These are phyloP conservation scores for Vachellia collinsii DNA, from an alignment of 306 rosid genomes.

Conservation along the genomic window DNA sequence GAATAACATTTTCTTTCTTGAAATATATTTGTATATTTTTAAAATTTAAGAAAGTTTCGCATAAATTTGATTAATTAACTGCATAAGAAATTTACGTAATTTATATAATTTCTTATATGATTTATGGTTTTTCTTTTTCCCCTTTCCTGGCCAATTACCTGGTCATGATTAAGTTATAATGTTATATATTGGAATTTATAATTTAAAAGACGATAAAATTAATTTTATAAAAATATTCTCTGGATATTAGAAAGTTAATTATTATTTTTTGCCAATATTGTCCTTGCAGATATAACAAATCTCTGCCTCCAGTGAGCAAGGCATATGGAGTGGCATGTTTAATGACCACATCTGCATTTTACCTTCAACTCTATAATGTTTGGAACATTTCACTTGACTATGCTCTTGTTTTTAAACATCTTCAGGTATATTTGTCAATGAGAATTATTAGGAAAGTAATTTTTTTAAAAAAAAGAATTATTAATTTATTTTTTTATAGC, in stretches of 20 bases:
- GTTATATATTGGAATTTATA: background rate
- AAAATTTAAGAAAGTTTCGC: background rate
- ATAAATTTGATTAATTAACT: background rate
- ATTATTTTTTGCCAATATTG: background rate
- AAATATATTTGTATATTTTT: background rate
- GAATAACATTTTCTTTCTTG: background rate
- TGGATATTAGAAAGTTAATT: background rate
- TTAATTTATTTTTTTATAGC: background rate
- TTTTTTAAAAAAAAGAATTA: background rate
- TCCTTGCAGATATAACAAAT: conserved; percentile 56
- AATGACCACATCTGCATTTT: conserved; percentile 60
- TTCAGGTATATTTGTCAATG: conserved; percentile 53
- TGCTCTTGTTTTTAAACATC: conserved; percentile 49
- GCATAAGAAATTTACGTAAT: background rate
- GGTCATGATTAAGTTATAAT: background rate
- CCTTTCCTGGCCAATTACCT: background rate
- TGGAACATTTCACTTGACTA: conserved; percentile 42
- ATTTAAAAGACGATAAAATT: background rate
- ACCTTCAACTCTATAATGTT: conserved; percentile 45
- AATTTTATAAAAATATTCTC: background rate
- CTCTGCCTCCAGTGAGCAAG: conserved; percentile 87
- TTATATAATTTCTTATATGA: background rate
- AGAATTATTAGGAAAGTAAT: background rate
- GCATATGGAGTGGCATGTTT: conserved; percentile 68
- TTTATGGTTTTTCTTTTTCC: background rate